These are phyloP conservation scores for Kitagawia praeruptora DNA, from an alignment of 129 eudicot genomes.

Conservation along the genomic window DNA sequence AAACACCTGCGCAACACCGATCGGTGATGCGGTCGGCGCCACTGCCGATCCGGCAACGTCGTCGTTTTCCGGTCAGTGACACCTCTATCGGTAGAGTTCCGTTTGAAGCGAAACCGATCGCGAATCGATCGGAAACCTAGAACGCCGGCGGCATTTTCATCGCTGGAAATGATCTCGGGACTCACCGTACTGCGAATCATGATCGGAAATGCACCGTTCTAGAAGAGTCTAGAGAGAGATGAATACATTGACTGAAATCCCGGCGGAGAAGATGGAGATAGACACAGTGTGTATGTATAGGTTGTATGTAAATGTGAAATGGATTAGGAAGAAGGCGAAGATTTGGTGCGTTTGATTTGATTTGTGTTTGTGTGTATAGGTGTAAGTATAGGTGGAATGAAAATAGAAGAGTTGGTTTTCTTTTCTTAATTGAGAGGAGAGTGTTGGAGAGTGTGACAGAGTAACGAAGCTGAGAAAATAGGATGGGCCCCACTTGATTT, in stretches of 20 bases:
- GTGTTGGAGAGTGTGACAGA: neutral
- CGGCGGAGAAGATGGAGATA: no score
- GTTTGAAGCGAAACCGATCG: conserved; percentile 64
- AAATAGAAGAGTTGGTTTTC: neutral
- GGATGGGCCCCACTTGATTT: neutral
- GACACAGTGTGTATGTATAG: no score
- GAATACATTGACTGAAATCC: neutral
- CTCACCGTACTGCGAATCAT: conserved; percentile 19
- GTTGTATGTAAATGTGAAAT: no score
- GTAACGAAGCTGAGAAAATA: neutral
- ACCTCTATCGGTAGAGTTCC: conserved; percentile 36
- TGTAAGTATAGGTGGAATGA: neutral
- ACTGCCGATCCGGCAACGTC: conserved; percentile 29
- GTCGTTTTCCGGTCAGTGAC: conserved; percentile 3
- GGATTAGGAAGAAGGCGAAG: no score
- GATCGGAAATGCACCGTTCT: neutral
- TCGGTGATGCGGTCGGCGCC: conserved; percentile 50
- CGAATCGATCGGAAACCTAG: conserved; percentile 44
- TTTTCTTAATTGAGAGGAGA: neutral
- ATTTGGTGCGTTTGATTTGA: neutral
- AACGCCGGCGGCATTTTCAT: conserved; percentile 26
- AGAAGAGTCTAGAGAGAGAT: neutral
- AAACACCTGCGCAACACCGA: conserved; percentile 30
- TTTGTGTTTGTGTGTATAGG: no score
- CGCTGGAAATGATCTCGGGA: conserved; percentile 25